phyloP scores from a whole-genome alignment of 108 stramenopile species.

The Nitzschia sp. region DNA sequence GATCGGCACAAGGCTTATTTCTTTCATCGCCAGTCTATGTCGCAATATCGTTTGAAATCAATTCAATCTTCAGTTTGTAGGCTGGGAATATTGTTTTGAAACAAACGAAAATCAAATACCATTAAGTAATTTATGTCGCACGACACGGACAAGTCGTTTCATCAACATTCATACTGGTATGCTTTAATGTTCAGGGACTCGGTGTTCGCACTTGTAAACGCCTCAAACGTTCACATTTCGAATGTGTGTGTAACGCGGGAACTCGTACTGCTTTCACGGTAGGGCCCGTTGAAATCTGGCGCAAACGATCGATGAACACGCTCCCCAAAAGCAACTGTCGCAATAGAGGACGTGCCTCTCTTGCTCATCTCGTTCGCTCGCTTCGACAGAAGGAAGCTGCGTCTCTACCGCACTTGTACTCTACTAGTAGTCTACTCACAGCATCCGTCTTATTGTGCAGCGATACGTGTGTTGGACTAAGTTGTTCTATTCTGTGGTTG shows the following conservation, averaged over 20 bases:
- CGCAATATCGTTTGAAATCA: conserved; percentile 5
- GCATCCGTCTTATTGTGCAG: too few relatives aligned
- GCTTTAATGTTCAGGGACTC: neutral
- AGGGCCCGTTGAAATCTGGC: conserved; percentile 23
- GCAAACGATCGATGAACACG: neutral
- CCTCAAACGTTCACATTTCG: conserved; percentile 27
- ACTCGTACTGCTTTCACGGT: conserved; percentile 12
- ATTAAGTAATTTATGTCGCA: neutral
- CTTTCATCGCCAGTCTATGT: neutral
- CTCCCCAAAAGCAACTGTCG: conserved; percentile 8
- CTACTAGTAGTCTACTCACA: too few relatives aligned
- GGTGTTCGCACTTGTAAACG: conserved; percentile 11
- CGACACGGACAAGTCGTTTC: neutral
- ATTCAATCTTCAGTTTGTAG: neutral
- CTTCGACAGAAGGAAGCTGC: too few relatives aligned
- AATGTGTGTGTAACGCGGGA: conserved; percentile 13
- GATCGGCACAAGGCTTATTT: conserved; percentile 2
- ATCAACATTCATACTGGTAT: neutral
- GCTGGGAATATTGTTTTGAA: neutral
- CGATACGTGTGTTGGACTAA: too few relatives aligned
- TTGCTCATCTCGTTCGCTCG: too few relatives aligned
- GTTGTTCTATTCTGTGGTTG: too few relatives aligned
- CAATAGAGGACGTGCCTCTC: neutral
- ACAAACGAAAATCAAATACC: neutral
- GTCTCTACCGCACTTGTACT: too few relatives aligned